A percentile compares a stretch with the other conserved stretches of the same genome.
These are phyloP conservation scores for Austroboletus niveus DNA, from an alignment of 1,284 basidiomycete genomes.

Conservation along the genomic window DNA sequence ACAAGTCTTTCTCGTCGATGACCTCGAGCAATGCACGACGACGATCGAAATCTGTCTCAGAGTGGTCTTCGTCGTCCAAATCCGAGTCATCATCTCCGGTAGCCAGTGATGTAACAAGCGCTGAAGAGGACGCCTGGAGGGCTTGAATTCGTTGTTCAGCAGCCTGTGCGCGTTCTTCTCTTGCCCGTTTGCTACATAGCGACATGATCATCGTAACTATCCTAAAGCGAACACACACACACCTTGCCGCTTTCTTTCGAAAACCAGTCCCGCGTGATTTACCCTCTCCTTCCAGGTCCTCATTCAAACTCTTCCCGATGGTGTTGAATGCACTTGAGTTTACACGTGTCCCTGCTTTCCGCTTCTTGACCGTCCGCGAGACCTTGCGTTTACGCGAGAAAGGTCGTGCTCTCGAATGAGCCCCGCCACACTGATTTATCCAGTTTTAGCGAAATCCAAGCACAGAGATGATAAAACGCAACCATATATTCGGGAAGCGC, in stretches of 20 bases:
- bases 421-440: conserved; percentile 68
- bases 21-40: conserved; percentile 21
- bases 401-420: conserved; percentile 60
- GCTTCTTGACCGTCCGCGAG: conserved; percentile 58
- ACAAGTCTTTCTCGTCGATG: conserved; percentile 24
- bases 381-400: conserved; percentile 50
- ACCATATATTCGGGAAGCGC: conserved; percentile 78
- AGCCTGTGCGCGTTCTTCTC: conserved; percentile 73
- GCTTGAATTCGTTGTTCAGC: conserved; percentile 56
- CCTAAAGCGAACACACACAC: conserved; percentile 10
- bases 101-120: background rate
- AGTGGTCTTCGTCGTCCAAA: conserved; percentile 14
- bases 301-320: conserved; percentile 52
- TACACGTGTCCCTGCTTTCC: conserved; percentile 68
- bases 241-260: conserved; percentile 70
- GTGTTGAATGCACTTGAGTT: conserved; percentile 58
- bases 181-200: conserved; percentile 61
- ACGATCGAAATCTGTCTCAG: conserved; percentile 24
- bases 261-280: conserved; percentile 57
- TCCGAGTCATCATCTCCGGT: conserved; percentile 3
- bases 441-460: conserved; percentile 1
- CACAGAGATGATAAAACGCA: conserved; percentile 2
- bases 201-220: conserved; percentile 1
- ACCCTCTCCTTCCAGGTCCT: conserved; percentile 37
- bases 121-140: conserved; percentile 32